Evolutionary conservation across 768 basidiomycete species (phyloP), one percentile per base, ranked within the genome.

Genomic region (Solioccasus polychromus): DNA sequence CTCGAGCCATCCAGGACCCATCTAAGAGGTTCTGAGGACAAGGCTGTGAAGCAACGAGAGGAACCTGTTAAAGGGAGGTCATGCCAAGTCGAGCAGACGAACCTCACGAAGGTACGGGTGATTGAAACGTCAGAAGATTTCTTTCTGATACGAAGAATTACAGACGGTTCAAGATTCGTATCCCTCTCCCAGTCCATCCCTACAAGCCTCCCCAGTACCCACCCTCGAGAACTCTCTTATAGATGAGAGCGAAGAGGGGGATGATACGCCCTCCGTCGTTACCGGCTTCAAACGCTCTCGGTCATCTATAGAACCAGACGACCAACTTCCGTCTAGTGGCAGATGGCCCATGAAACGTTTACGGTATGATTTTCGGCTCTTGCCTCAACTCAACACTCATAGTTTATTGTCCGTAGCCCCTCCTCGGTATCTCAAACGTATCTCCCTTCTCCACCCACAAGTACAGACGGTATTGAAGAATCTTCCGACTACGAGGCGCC

Each of bases 311-410:
- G 44, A 53, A 10, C 5, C 15, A 43, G 12, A n/a, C 20, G 12
- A n/a, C 20, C 11, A 9, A 1, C 4, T 8, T 10, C 1, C 25
- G 2, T 35, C 19, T 5, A 19, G n/a, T n/a, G n/a, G n/a, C n/a
- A 12, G 17, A 2, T 22, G 53, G 17, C 55, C 53, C 8, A 35
- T 45, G 29, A 63, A 63, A 42, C 62, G 63, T 24, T 41, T 51
- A 9, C 52, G 63, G 62, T 63, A 39, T 23, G 44, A 20, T 19
- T n/a, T 15, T 10, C 31, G 4, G 3, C 24, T 28, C 6, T 12
- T 2, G 11, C 6, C 14, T 24, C 18, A 15, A n/a, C 1, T 1
- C 0, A 1, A 4, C 4, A 2, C n/a, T 36, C 7, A 37, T 30
- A 0, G 7, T 35, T 9, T 8, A 4, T 12, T 15, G 5, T 17